phyloP scores from a whole-genome alignment of 1,139 yeast genomes.

The Yamadazyma triangularis region DNA sequence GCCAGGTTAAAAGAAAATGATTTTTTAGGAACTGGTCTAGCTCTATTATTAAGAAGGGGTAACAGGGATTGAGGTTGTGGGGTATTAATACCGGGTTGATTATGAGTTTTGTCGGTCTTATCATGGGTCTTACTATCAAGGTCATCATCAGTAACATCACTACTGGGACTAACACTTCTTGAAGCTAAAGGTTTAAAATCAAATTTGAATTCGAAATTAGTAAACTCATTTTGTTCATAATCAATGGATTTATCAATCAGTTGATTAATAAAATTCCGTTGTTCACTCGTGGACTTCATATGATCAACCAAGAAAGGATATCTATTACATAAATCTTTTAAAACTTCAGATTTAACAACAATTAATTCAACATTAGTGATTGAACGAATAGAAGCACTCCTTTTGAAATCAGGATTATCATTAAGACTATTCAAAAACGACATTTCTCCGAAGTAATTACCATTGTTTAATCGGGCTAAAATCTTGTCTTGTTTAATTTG shows the following conservation, averaged over 20 bases:
- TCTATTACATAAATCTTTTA: conserved; percentile 48
- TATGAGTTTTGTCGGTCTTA: neutral
- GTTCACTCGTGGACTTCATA: conserved; percentile 56
- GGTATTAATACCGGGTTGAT: neutral
- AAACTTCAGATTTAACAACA: conserved; percentile 50
- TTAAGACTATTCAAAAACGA: conserved; percentile 54
- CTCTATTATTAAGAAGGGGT: neutral
- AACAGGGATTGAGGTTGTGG: too few relatives aligned
- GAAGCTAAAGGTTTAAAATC: conserved; percentile 14
- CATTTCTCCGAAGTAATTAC: conserved; percentile 75
- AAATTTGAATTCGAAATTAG: conserved; percentile 11
- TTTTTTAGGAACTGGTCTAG: conserved; percentile 3
- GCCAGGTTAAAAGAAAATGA: conserved; percentile 9
- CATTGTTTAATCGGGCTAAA: conserved; percentile 56
- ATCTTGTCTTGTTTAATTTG: conserved; percentile 11
- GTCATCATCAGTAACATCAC: conserved; percentile 6
- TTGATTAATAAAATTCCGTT: conserved; percentile 26
- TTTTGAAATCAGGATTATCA: conserved; percentile 20
- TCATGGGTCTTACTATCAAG: too few relatives aligned
- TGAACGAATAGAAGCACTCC: conserved; percentile 64
- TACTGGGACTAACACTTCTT: conserved; percentile 14
- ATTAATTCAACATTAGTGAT: conserved; percentile 57
- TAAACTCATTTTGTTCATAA: conserved; percentile 5
- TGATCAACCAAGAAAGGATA: conserved; percentile 58
- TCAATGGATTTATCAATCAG: neutral